Conservation (phyloP, 371 early-diverging fungal species). For the Circinella minor region DNA sequence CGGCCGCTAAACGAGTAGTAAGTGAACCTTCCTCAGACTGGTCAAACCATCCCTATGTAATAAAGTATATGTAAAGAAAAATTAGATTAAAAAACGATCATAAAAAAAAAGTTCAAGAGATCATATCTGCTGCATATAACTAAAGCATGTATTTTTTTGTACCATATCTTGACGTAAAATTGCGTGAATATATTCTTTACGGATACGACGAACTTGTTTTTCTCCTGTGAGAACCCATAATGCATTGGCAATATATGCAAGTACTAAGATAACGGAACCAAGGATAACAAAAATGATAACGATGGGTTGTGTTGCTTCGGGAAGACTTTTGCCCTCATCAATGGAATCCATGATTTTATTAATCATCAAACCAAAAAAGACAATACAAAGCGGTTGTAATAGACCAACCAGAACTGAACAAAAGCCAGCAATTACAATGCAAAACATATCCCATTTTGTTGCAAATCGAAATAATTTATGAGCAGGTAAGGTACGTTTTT, state of each 20-base stretch:
- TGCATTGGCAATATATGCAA: conserved; percentile 20
- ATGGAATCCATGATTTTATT: neutral
- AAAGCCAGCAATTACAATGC: conserved; percentile 19
- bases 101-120: too few relatives aligned
- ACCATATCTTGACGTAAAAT: conserved; percentile 79
- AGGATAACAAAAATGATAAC: conserved; percentile 19
- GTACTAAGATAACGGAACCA: conserved; percentile 20
- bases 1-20: conserved; percentile 69
- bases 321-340: conserved; percentile 15
- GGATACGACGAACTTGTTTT: conserved; percentile 46
- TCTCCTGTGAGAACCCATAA: conserved; percentile 24
- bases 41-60: conserved; percentile 77
- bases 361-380: conserved; percentile 27
- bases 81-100: conserved; percentile 37
- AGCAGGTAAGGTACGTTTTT: conserved; percentile 39
- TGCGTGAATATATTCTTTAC: conserved; percentile 64
- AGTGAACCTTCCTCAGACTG: conserved; percentile 59
- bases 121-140: too few relatives aligned
- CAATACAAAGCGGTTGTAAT: conserved; percentile 31
- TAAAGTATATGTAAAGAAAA: conserved; percentile 70
- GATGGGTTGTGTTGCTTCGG: conserved; percentile 16
- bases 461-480: conserved; percentile 73
- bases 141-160: too few relatives aligned
- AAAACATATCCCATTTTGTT: conserved; percentile 55
- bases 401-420: conserved; percentile 30